phyloP scores from a whole-genome alignment of 495 filamentous ascomycete species.

The Penicillium goetzii region DNA sequence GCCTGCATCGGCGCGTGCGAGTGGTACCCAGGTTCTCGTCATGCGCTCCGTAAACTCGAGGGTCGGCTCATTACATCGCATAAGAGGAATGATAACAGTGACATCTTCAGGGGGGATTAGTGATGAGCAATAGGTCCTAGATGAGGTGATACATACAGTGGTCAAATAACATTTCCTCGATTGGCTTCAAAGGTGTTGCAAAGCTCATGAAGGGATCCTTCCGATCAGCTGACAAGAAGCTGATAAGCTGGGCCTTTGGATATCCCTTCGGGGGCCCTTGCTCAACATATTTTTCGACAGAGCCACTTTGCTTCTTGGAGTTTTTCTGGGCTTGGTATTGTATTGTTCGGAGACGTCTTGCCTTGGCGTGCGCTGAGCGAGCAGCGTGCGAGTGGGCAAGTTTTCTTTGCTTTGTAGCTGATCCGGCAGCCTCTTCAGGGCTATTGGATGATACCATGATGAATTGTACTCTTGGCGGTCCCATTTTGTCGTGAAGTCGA shows the following conservation, averaged over 20 bases:
- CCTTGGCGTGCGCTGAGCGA: constrained; percentile 28
- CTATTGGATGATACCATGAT: constrained; percentile 5
- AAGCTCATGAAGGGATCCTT: constrained; percentile 22
- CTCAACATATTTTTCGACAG: neutral
- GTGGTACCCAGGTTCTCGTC: constrained; percentile 15
- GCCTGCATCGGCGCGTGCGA: constrained; percentile 12
- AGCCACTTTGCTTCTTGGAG: neutral
- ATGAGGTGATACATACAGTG: constrained; percentile 14
- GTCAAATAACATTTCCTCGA: constrained; percentile 21
- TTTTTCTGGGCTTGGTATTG: constrained; percentile 30
- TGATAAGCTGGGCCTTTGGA: neutral
- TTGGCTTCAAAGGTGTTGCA: constrained; percentile 15
- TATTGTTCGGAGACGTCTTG: constrained; percentile 23
- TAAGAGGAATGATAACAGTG: constrained; percentile 25
- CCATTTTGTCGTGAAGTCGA: constrained; percentile 5
- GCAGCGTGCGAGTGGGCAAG: constrained; percentile 29
- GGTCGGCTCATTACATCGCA: constrained; percentile 23
- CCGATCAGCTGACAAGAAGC: constrained; percentile 10
- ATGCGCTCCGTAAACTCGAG: constrained; percentile 19
- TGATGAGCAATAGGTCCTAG: neutral
- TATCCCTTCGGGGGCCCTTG: neutral
- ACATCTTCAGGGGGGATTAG: constrained; percentile 1
- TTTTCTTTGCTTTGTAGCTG: constrained; percentile 31
- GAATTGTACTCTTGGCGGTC: constrained; percentile 8
- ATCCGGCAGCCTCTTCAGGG: constrained; percentile 29